Evolutionary conservation across 106 monocot species (phyloP).

Genomic region (Apostasia shenzhenica): DNA sequence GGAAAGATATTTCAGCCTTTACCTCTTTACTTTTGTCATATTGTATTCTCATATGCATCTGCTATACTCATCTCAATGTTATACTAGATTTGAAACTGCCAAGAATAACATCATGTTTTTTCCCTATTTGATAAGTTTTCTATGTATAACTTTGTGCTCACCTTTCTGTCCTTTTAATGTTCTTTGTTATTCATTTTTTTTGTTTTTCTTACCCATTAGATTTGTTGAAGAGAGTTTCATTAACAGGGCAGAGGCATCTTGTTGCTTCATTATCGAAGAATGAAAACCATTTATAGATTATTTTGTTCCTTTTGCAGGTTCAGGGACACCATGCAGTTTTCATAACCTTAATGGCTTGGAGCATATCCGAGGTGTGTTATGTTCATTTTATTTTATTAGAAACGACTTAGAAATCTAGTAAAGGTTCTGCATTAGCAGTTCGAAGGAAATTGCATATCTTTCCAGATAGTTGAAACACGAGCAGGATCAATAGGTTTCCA

Average conservation of each 20-base stretch:
- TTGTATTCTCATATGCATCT: too few species aligned
- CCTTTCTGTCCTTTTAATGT: neutral
- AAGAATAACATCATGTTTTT: neutral
- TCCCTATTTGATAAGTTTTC: neutral
- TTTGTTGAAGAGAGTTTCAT: neutral
- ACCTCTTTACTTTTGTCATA: too few species aligned
- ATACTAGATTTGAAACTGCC: too few species aligned
- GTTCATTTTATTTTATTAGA: neutral
- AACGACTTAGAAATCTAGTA: too few species aligned
- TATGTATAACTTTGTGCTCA: neutral
- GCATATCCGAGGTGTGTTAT: conserved; percentile 60
- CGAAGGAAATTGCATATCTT: too few species aligned
- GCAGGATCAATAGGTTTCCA: too few species aligned
- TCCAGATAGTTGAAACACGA: too few species aligned
- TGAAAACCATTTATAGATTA: neutral
- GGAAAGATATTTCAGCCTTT: too few species aligned
- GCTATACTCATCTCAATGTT: too few species aligned
- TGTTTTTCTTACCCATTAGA: neutral
- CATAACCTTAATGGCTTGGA: conserved; percentile 81
- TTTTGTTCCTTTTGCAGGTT: conserved; percentile 37
- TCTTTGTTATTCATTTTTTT: neutral
- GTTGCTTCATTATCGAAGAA: too few species aligned
- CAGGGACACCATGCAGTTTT: conserved; percentile 72
- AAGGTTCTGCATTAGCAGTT: too few species aligned
- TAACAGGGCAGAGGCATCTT: too few species aligned